phyloP scores from a whole-genome alignment of 257 asterid genomes.

The Paraleonurus japonicus region DNA sequence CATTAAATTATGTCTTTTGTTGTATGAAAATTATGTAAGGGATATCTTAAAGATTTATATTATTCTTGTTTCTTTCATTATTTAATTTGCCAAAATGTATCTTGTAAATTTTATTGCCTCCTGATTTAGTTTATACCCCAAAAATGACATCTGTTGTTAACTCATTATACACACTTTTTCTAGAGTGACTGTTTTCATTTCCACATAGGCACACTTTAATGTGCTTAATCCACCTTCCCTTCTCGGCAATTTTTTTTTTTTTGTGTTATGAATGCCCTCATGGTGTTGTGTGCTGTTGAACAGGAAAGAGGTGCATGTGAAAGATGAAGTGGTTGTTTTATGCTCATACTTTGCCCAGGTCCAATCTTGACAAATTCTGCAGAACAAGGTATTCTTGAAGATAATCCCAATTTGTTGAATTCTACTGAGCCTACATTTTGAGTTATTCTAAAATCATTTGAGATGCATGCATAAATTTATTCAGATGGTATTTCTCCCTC shows the following conservation, averaged over 20 bases:
- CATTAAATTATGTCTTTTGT: background rate
- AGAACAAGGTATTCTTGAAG: background rate
- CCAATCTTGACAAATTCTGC: constrained; percentile 26
- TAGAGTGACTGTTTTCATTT: background rate
- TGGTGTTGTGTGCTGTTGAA: constrained; percentile 22
- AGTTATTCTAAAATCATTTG: background rate
- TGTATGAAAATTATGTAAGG: background rate
- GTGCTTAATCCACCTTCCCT: background rate
- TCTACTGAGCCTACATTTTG: constrained; percentile 1
- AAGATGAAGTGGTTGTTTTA: constrained; percentile 44
- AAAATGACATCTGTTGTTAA: background rate
- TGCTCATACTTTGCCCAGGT: constrained; percentile 59
- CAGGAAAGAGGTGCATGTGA: constrained; percentile 77
- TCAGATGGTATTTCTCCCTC: too few species aligned
- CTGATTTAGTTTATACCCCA: background rate
- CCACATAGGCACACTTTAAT: background rate
- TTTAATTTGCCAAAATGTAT: background rate
- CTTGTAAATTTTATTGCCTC: background rate
- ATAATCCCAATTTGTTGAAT: background rate
- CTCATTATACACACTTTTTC: background rate
- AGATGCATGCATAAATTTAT: background rate
- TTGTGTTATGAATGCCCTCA: constrained; percentile 8
- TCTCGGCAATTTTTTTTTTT: background rate
- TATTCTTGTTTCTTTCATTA: background rate
- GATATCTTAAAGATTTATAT: background rate